A percentile compares a stretch with the other conserved stretches of the same genome.
phyloP scores from a whole-genome alignment of 2,329 filamentous ascomycete species.

The Penicillium carneum region DNA sequence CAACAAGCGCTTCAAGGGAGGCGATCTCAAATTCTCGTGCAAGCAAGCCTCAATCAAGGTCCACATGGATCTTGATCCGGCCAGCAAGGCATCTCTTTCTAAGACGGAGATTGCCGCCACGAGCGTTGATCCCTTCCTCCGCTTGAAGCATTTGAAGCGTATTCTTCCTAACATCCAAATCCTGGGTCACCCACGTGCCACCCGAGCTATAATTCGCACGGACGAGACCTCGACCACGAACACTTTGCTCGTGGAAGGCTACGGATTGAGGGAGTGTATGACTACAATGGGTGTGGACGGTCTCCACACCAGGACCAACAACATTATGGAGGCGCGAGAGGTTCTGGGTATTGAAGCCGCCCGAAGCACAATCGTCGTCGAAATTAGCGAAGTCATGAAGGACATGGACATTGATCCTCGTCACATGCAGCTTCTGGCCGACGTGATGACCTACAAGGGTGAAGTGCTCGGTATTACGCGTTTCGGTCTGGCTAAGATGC shows the following conservation, averaged over 20 bases:
- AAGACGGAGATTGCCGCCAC: constrained; percentile 54
- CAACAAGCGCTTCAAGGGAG: constrained; percentile 76
- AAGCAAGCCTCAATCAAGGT: constrained; percentile 70
- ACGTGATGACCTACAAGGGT: constrained; percentile 99
- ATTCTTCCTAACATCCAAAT: constrained; percentile 83
- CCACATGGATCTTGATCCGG: constrained; percentile 62
- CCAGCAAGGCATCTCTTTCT: constrained; percentile 45
- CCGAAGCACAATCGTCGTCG: constrained; percentile 82
- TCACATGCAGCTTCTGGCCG: constrained; percentile 95
- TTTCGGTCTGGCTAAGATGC: constrained; percentile 94
- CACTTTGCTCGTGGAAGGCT: constrained; percentile 88
- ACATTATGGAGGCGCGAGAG: constrained; percentile 84
- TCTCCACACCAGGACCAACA: constrained; percentile 77
- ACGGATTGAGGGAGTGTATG: constrained; percentile 88
- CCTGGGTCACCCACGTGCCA: constrained; percentile 84
- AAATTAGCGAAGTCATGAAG: constrained; percentile 89
- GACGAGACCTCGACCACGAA: constrained; percentile 72
- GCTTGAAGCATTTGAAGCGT: constrained; percentile 85
- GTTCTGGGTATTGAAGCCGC: constrained; percentile 96
- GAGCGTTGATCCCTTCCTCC: constrained; percentile 57
- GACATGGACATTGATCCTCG: constrained; percentile 95
- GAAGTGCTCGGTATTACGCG: constrained; percentile 95
- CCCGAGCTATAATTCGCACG: constrained; percentile 87
- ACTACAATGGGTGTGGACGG: constrained; percentile 90
- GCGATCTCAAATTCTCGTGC: constrained; percentile 68